Evolutionary conservation across 139 green algal genomes (phyloP).

Genomic region (Asterochloris sp.): DNA sequence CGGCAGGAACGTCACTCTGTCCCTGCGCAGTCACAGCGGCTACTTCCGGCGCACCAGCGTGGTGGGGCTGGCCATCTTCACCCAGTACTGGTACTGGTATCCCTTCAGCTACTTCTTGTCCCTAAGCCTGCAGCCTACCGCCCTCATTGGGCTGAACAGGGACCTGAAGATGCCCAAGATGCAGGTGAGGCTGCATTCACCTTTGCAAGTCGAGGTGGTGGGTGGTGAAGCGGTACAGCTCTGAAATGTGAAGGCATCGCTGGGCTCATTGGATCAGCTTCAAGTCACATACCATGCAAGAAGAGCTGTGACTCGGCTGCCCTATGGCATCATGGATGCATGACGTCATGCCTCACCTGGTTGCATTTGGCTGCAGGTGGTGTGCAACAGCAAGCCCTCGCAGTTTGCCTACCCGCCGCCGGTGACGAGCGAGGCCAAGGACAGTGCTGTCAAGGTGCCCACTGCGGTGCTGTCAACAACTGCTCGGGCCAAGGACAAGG

Average conservation of each 20-base stretch:
- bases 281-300: neutral
- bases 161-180: slow-evolving; percentile 78
- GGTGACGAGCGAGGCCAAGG: slow-evolving; percentile 37
- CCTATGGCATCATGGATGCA: neutral
- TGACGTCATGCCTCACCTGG: neutral
- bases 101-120: slow-evolving; percentile 89
- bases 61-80: slow-evolving; percentile 91
- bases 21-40: slow-evolving; percentile 68
- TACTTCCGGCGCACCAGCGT: slow-evolving; percentile 80
- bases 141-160: slow-evolving; percentile 85
- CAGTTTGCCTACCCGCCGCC: slow-evolving; percentile 89
- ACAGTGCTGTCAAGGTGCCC: slow-evolving; percentile 62
- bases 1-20: slow-evolving; percentile 90
- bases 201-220: neutral
- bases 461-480: slow-evolving; percentile 96
- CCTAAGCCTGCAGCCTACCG: slow-evolving; percentile 81
- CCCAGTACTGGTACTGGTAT: slow-evolving; percentile 99
- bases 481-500: slow-evolving; percentile 72
- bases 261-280: too few relatives aligned
- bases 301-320: neutral
- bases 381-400: slow-evolving; percentile 64
- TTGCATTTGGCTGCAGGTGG: slow-evolving; percentile 26
- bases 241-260: too few relatives aligned
- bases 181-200: slow-evolving; percentile 18
- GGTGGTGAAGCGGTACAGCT: too few relatives aligned